A percentile compares a stretch with the other conserved stretches of the same genome.
Evolutionary conservation across 192 early-diverging fungal species (phyloP).

Genomic region (Gigaspora rosea): DNA sequence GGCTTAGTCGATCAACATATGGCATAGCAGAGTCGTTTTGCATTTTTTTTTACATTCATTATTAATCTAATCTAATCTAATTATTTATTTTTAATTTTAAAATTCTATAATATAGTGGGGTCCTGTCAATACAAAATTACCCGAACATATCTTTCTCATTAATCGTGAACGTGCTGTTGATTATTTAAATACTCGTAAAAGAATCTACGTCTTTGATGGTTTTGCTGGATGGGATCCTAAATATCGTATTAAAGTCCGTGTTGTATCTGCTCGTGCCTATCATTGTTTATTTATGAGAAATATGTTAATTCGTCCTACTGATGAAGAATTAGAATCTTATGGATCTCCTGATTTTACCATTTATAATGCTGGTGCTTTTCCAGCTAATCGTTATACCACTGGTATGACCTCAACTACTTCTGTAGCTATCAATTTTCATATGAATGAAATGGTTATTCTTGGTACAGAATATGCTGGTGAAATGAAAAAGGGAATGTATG

Average conservation of each 20-base stretch:
- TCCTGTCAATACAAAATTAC: conserved; percentile 93
- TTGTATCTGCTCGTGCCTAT: conserved; percentile 93
- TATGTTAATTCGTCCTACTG: conserved; percentile 96
- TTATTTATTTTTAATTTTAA: too few species aligned
- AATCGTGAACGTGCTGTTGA: conserved; percentile 95
- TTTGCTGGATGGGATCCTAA: conserved; percentile 98
- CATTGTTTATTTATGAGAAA: conserved; percentile 98
- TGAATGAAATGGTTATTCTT: conserved; percentile 95
- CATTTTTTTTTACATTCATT: too few species aligned
- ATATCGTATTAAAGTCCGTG: conserved; percentile 96
- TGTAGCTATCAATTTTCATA: conserved; percentile 90
- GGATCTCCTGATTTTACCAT: conserved; percentile 98
- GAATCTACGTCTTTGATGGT: conserved; percentile 95
- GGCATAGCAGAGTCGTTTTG: too few species aligned
- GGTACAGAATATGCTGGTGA: conserved; percentile 99
- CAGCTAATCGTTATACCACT: conserved; percentile 89
- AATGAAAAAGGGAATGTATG: conserved; percentile 96
- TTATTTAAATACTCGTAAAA: conserved; percentile 93
- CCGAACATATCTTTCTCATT: conserved; percentile 77
- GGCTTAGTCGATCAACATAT: too few species aligned
- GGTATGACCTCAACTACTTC: conserved; percentile 96
- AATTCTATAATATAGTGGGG: conserved; percentile 69
- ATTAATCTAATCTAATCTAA: too few species aligned
- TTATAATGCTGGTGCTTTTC: conserved; percentile 94
- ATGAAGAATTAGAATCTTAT: conserved; percentile 86